Base-by-base conservation (phyloP, 2,329 filamentous ascomycete species). In the Diaporthe nobilis region DNA sequence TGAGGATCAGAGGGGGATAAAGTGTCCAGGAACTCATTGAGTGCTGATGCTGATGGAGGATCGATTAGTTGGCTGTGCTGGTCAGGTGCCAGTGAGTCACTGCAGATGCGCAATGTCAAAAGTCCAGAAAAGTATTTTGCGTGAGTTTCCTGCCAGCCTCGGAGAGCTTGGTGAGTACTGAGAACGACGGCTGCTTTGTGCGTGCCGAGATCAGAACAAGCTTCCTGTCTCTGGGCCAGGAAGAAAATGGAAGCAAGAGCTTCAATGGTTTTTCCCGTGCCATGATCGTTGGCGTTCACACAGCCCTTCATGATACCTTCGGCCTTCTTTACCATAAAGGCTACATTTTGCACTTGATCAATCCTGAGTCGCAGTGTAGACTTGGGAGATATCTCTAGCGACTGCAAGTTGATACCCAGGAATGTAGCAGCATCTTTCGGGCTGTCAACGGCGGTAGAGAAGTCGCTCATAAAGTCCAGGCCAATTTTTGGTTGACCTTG, bases 341-440 rank as follows among this genome's bases (percentile, higher is more conserved):
- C 74, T 5, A 72, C 6, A 22, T 72, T 72, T 22, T 72, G 74
- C 0, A 75, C n/a, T 17, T 75, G 74, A 15, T 75, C 74, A 7
- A 39, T 47, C n/a, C 74, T 44, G 17, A 75, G 74, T 15, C 6
- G 25, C 12, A 72, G 42, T 22, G 15, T 3, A 15, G 74, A 72
- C 2, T 31, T 5, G 22, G 58, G 17, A n/a, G 34, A 61, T 2
- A 74, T 60, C 9, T 20, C 17, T 7, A 20, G 13, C 4, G 17
- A 22, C 12, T 49, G 25, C 20, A 57, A 34, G 39, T 57, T n/a
- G 28, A 75, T 20, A 2, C 42, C 60, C 6, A 75, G 58, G 12
- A 68, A 72, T 15, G 61, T 17, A n/a, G 68, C 68, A 7, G 74
- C 58, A 22, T 72, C 67, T 12, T 22, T 25, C 3, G 57, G 10